Base-by-base conservation (phyloP, 768 basidiomycete genomes). In the Gymnopilus junonius region DNA sequence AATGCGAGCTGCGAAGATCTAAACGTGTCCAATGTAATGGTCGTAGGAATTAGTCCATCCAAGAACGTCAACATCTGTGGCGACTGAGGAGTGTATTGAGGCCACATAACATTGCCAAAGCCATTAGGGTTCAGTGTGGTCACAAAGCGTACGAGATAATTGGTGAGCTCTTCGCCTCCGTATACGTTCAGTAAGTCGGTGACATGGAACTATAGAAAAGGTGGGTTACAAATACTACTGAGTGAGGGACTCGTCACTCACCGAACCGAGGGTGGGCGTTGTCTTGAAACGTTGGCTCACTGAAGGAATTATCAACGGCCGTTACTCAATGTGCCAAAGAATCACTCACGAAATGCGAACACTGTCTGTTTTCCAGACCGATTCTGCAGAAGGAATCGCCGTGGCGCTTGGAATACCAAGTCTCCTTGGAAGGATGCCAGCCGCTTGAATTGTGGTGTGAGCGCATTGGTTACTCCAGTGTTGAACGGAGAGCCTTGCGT, bases 401-500 rank as follows among this genome's bases (percentile, higher is more conserved):
- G 72, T 32, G 84, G 79, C 0, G 75, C 80, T 61, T 84, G 80
- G 71, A 85, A 83, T 3, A 77, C 70, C 23, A 71, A 64, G 60
- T 86, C 84, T 0, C 84, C 85, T 43, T 76, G 73, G 56, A 85
- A 71, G 0, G 84, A 74, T 2, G 84, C 80, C 8, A 85, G 62
- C 1, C 83, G 75, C 64, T 85, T 85, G 72, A 71, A 83, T 42
- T 76, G 74, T 0, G 82, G 78, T 2, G 80, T 77, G 3, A 82
- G 65, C 0, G 77, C 76, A 59, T 87, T 83, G 14, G 76, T 65
- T 39, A 68, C n/a, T 0, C 80, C 78, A 0, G 86, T 87, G 58
- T 77, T 76, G 62, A 81, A 88, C 0, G 86, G 87, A 1, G 85
- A 87, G 8, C 86, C 87, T 51, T 79, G 68, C 0, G 74, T 70